A percentile compares a stretch with the other conserved stretches of the same genome.
phyloP scores from a whole-genome alignment of 176 grass and related monocot species.

The Calamus simplicifolius region DNA sequence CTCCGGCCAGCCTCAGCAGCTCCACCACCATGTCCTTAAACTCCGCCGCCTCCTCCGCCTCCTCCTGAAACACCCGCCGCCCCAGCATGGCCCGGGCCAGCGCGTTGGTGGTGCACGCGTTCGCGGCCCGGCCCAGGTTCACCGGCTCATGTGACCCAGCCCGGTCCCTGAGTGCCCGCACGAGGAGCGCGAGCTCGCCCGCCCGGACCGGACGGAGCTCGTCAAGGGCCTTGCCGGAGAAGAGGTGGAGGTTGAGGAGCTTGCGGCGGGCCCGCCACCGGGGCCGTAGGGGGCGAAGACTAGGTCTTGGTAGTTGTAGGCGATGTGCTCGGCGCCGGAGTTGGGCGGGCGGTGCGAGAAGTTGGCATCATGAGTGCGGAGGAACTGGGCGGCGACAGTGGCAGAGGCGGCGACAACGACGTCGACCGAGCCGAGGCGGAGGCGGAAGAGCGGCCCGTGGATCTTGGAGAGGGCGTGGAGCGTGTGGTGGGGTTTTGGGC shows the following conservation, averaged over 20 bases:
- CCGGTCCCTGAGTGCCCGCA: background rate
- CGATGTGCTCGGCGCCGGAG: slow-evolving; percentile 59
- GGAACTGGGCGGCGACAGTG: slow-evolving; percentile 37
- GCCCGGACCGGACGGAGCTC: slow-evolving; percentile 29
- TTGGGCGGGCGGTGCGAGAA: slow-evolving; percentile 55
- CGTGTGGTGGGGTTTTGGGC: slow-evolving; percentile 52
- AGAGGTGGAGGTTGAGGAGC: slow-evolving; percentile 53
- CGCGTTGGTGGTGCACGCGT: slow-evolving; percentile 58
- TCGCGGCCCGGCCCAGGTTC: slow-evolving; percentile 29
- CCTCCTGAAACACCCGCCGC: slow-evolving; percentile 33
- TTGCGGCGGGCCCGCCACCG: slow-evolving; percentile 66
- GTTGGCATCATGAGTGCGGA: slow-evolving; percentile 53
- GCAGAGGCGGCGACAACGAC: slow-evolving; percentile 53
- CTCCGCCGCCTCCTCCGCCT: background rate
- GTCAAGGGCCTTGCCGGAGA: slow-evolving; percentile 48
- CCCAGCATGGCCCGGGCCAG: slow-evolving; percentile 48
- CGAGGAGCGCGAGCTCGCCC: slow-evolving; percentile 42
- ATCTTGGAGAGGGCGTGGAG: slow-evolving; percentile 33
- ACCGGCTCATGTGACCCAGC: background rate
- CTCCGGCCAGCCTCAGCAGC: slow-evolving; percentile 13
- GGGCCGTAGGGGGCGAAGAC: slow-evolving; percentile 64
- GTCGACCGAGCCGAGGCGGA: slow-evolving; percentile 36
- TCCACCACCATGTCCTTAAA: slow-evolving; percentile 22
- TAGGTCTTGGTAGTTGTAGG: slow-evolving; percentile 83
- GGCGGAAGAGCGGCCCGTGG: slow-evolving; percentile 46